phyloP scores from a whole-genome alignment of 192 early-diverging fungal species.

The Oehlia diaphana region DNA sequence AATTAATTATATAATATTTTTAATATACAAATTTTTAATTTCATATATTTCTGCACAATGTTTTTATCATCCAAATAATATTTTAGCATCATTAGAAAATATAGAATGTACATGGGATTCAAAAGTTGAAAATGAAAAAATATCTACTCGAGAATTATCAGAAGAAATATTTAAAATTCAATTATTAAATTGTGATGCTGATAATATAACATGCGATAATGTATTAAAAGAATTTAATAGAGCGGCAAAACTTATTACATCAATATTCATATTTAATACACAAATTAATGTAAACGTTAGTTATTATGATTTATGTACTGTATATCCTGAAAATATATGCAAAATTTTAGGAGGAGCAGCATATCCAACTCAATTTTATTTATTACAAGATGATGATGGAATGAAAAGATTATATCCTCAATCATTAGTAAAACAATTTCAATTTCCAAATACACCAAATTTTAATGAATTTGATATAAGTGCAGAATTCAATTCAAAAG shows the following conservation, averaged over 20 bases:
- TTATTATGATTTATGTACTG: not conserved
- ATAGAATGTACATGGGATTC: not conserved
- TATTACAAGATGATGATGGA: conserved; percentile 37
- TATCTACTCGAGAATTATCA: not conserved
- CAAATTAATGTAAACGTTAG: not conserved
- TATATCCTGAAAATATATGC: not conserved
- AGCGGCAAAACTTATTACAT: not conserved
- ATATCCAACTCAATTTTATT: conserved; percentile 35
- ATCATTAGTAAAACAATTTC: conserved; percentile 40
- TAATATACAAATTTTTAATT: not conserved
- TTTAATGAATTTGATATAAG: conserved; percentile 38
- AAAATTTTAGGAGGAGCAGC: conserved; percentile 21
- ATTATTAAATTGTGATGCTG: not conserved
- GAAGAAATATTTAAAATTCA: not conserved
- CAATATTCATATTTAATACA: not conserved
- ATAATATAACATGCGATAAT: not conserved
- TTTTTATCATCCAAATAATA: not conserved
- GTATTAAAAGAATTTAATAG: not conserved
- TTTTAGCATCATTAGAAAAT: not conserved
- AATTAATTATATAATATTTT: not conserved
- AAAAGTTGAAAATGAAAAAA: not conserved
- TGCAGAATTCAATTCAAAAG: conserved; percentile 38
- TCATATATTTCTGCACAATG: not conserved
- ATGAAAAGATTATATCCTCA: conserved; percentile 43
- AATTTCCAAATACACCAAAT: conserved; percentile 23